Evolutionary conservation across 2,329 filamentous ascomycete species (phyloP).

Genomic region (Cryoendolithus antarcticus): DNA sequence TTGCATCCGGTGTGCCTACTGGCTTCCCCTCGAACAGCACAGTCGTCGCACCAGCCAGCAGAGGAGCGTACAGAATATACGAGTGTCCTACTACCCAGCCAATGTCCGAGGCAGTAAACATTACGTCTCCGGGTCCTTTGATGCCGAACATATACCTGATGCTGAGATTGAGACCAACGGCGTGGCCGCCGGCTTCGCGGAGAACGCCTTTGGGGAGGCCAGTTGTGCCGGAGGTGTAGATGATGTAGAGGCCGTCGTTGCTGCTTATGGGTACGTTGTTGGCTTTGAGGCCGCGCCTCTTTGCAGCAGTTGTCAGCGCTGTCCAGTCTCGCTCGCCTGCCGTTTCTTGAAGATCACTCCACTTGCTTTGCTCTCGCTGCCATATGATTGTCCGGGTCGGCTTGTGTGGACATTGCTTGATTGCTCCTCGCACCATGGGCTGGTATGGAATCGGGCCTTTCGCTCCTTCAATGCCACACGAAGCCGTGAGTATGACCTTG

Average conservation of each 20-base stretch:
- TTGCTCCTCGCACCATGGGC: constrained; percentile 62
- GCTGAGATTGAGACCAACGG: constrained; percentile 70
- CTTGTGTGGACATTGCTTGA: constrained; percentile 56
- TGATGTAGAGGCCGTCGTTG: constrained; percentile 74
- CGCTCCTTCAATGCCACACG: constrained; percentile 77
- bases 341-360: constrained; percentile 57
- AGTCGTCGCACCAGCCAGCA: constrained; percentile 74
- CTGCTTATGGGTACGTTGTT: constrained; percentile 67
- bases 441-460: constrained; percentile 72
- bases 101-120: constrained; percentile 72
- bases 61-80: constrained; percentile 80
- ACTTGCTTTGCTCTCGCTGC: constrained; percentile 66
- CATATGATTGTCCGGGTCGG: constrained; percentile 64
- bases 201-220: constrained; percentile 74
- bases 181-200: constrained; percentile 73
- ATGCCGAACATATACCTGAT: constrained; percentile 76
- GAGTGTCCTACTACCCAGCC: constrained; percentile 83
- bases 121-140: constrained; percentile 70
- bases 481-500: constrained; percentile 69
- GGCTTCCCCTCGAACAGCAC: constrained; percentile 92
- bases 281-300: constrained; percentile 53
- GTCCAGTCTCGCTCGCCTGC: constrained; percentile 70
- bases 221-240: constrained; percentile 77
- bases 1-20: constrained; percentile 74
- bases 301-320: constrained; percentile 58